Conservation (phyloP, 805 yeast genomes). For the Lachancea cidri region DNA sequence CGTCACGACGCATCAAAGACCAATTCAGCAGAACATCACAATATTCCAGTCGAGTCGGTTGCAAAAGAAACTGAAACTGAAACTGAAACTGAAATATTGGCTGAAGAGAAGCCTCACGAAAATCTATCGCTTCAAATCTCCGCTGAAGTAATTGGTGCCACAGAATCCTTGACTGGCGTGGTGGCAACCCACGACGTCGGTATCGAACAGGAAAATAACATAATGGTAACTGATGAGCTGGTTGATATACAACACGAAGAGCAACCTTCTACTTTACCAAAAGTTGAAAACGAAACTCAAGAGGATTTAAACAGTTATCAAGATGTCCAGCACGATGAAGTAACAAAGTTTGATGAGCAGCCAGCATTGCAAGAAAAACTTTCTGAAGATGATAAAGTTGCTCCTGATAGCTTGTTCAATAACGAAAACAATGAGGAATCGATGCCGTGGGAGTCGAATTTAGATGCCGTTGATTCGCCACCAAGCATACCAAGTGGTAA, state of each 20-base stretch:
- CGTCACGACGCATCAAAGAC: too few species aligned
- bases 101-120: too few species aligned
- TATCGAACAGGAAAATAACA: not conserved
- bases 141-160: too few species aligned
- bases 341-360: not conserved
- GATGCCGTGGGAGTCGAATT: conserved; percentile 19
- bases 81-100: not conserved
- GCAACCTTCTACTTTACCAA: conserved; percentile 18
- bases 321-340: not conserved
- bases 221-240: not conserved
- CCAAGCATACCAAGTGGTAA: conserved; percentile 1
- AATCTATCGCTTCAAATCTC: too few species aligned
- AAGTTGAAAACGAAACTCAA: conserved; percentile 7
- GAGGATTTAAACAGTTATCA: not conserved
- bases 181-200: not conserved
- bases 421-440: not conserved
- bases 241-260: conserved; percentile 2
- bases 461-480: conserved; percentile 1
- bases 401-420: not conserved
- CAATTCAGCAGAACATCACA: too few species aligned
- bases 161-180: not conserved
- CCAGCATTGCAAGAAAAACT: not conserved
- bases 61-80: not conserved
- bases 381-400: not conserved
- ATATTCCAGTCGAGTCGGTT: too few species aligned